Evolutionary conservation across 768 basidiomycete genomes (phyloP).

Genomic region (Astraeus odoratus): DNA sequence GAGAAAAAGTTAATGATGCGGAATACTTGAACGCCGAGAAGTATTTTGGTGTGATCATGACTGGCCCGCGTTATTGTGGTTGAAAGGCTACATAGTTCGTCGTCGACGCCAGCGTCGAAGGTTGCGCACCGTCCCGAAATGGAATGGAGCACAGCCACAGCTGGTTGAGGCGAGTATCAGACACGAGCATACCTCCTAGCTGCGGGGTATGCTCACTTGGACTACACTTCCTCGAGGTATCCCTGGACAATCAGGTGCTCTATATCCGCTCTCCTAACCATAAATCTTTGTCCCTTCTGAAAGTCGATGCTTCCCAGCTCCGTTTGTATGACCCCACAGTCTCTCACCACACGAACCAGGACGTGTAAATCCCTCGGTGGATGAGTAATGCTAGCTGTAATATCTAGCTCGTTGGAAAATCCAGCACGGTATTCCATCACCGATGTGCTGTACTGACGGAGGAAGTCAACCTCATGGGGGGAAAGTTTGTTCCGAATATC

Average conservation of each 20-base stretch:
- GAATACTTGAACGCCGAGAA: not conserved
- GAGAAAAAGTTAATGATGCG: constrained; percentile 3
- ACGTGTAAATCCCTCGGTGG: constrained; percentile 91
- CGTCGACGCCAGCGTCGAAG: not conserved
- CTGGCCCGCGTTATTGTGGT: no score
- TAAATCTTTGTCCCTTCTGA: constrained; percentile 81
- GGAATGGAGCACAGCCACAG: constrained; percentile 16
- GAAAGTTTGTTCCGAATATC: constrained; percentile 69
- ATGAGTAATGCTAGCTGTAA: constrained; percentile 72
- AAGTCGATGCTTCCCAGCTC: constrained; percentile 90
- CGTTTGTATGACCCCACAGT: constrained; percentile 89
- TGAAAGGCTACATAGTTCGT: not conserved
- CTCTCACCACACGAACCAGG: constrained; percentile 76
- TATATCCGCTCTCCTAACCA: constrained; percentile 82
- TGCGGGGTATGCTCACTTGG: constrained; percentile 5
- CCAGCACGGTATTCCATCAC: constrained; percentile 81
- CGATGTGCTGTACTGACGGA: constrained; percentile 72
- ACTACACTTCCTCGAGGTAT: constrained; percentile 78
- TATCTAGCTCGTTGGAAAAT: constrained; percentile 81
- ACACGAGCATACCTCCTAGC: not conserved
- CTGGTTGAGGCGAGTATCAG: not conserved
- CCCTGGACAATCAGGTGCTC: constrained; percentile 94
- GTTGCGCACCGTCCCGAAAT: constrained; percentile 1
- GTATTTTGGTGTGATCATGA: not conserved
- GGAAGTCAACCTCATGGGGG: constrained; percentile 78